Base-by-base conservation (phyloP, 768 basidiomycete species). In the Trichaptum fuscoviolaceum region DNA sequence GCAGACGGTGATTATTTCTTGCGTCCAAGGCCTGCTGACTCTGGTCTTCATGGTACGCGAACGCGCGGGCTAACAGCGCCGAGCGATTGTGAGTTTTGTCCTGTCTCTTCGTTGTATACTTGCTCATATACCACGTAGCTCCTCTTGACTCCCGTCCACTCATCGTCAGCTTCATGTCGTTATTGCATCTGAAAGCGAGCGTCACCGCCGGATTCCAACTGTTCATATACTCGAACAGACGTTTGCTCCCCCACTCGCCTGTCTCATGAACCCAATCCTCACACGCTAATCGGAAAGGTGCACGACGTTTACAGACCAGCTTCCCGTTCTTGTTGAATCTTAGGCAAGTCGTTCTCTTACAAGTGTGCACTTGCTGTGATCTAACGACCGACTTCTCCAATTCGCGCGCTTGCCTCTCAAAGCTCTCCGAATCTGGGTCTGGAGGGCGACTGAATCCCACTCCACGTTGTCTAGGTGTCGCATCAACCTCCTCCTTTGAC, bases 131-230 rank as follows among this genome's bases (percentile, higher is more conserved):
- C 60, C 70, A 80, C 0, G 75, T 70, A 0, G 80, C 60, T 35
- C 74, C 70, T 26, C 71, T 73, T 0, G 81, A 81, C 2, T 79
- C 77, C 0, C 24, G 24, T 0, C 75, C 77, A 71, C 77, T 78
- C 0, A 77, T 79, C 0, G 83, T 24, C 0, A 84, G 66, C 62
- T 84, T 84, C 0, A 59, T 58, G 65, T 85, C 79, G 64, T 83
- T 77, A 65, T 85, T 84, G 65, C 77, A 80, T 0, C 73, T 68
- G 0, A 64, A 63, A 30, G 71, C 68, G 2, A 74, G 27, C 0
- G 74, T 30, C 0, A 82, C 68, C 0, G 63, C 64, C 0, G 77
- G 78, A 15, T 71, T 72, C 72, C 68, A 74, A 2, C 8, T 64
- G 58, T 76, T 76, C n/a, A 75, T 2, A 35, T 63, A 70, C 0